Evolutionary conservation across 257 asterid genomes (phyloP).

Genomic region (Haberlea rhodopensis): DNA sequence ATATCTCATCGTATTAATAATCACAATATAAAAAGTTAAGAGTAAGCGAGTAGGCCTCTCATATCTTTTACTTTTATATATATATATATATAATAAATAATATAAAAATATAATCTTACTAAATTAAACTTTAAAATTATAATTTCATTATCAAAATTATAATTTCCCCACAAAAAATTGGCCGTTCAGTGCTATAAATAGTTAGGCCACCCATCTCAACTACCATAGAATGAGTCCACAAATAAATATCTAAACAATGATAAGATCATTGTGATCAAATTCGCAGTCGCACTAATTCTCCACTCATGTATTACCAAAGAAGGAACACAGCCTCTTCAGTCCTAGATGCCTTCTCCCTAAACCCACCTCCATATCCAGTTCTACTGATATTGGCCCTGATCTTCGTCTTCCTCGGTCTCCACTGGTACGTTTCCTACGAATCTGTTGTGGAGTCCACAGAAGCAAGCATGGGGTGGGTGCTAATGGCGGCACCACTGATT

Average conservation of each 20-base stretch:
- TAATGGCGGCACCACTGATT: conserved; percentile 58
- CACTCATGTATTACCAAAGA: conserved; percentile 27
- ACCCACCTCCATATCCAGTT: conserved; percentile 79
- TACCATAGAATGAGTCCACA: conserved; percentile 36
- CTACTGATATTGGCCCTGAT: conserved; percentile 58
- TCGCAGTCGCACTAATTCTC: no score
- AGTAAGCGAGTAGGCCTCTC: no score
- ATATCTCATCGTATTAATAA: no score
- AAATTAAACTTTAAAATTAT: no score
- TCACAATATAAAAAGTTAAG: no score
- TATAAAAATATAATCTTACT: no score
- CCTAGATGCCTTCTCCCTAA: conserved; percentile 45
- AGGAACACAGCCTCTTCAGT: conserved; percentile 51
- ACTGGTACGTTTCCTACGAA: conserved; percentile 78
- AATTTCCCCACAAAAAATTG: neutral
- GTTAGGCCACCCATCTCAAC: conserved; percentile 34
- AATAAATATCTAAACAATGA: no score
- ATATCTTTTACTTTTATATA: no score
- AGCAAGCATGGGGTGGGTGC: conserved; percentile 74
- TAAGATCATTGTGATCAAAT: neutral
- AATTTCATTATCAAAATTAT: no score
- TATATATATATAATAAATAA: no score
- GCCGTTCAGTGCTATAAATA: conserved; percentile 20
- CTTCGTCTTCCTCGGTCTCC: conserved; percentile 67
- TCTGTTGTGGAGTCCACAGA: conserved; percentile 66